phyloP scores from a whole-genome alignment of 805 yeast species.

The Grigorovia jiainica region DNA sequence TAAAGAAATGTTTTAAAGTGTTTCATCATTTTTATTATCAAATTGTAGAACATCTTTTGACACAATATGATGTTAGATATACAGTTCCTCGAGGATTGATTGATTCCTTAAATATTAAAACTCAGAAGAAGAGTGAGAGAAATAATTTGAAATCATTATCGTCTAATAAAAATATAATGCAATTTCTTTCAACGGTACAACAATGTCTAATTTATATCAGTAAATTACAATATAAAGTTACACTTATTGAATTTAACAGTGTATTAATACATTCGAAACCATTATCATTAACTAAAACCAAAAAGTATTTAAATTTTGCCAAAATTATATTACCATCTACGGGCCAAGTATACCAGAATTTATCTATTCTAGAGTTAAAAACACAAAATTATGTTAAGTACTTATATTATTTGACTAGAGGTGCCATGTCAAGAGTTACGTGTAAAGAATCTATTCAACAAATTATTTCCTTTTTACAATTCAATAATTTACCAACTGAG shows the following conservation, averaged over 20 bases:
- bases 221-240: slow-evolving; percentile 1
- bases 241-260: background rate
- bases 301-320: slow-evolving; percentile 6
- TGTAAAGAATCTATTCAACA: too few species aligned
- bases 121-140: slow-evolving; percentile 8
- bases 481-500: too few species aligned
- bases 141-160: slow-evolving; percentile 7
- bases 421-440: slow-evolving; percentile 4
- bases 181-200: background rate
- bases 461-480: too few species aligned
- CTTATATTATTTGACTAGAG: slow-evolving; percentile 4
- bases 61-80: slow-evolving; percentile 6
- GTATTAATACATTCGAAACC: background rate
- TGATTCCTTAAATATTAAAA: slow-evolving; percentile 9
- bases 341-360: slow-evolving; percentile 5
- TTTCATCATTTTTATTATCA: slow-evolving; percentile 40
- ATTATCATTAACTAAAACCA: slow-evolving; percentile 3
- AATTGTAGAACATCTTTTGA: slow-evolving; percentile 25
- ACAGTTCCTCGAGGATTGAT: background rate
- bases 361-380: slow-evolving; percentile 1
- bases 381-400: background rate
- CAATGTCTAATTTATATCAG: slow-evolving; percentile 5
- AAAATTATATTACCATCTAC: slow-evolving; percentile 5
- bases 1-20: slow-evolving; percentile 40
- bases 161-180: slow-evolving; percentile 11